Evolutionary conservation across 2,329 filamentous ascomycete species (phyloP).

Genomic region (Aureobasidium sp.): DNA sequence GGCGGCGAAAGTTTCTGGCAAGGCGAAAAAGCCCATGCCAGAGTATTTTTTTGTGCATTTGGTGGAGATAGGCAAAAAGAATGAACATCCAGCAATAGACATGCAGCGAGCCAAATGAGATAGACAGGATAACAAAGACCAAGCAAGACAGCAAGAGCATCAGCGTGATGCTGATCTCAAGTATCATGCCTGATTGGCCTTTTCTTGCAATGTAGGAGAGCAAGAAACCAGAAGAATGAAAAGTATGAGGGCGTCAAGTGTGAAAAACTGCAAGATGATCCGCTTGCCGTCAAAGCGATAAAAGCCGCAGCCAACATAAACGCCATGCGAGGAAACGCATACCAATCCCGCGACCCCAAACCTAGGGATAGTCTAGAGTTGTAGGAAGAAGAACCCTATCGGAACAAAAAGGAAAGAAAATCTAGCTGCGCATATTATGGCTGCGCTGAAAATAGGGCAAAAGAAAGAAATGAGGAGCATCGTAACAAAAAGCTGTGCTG

Average conservation of each 20-base stretch:
- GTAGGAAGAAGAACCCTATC: not conserved
- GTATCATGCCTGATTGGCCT: not conserved
- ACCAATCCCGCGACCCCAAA: not conserved
- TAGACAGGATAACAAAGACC: not conserved
- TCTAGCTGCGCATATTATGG: slow-evolving; percentile 9
- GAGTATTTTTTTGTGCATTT: slow-evolving; percentile 11
- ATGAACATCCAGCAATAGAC: slow-evolving; percentile 5
- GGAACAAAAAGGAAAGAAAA: slow-evolving; percentile 7
- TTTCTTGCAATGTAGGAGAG: not conserved
- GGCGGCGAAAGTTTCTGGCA: slow-evolving; percentile 2
- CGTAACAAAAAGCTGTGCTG: slow-evolving; percentile 13
- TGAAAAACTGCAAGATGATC: not conserved
- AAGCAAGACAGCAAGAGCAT: not conserved
- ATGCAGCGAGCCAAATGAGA: not conserved
- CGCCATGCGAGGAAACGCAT: slow-evolving; percentile 10
- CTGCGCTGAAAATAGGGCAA: not conserved
- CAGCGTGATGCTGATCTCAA: not conserved
- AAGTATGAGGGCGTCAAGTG: not conserved
- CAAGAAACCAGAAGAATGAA: not conserved
- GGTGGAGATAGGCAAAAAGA: slow-evolving; percentile 4
- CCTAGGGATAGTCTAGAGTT: slow-evolving; percentile 3
- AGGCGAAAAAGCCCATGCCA: not conserved
- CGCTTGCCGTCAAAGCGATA: not conserved
- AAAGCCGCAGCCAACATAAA: not conserved
- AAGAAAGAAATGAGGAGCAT: slow-evolving; percentile 7